Evolutionary conservation across 768 basidiomycete genomes (phyloP), one percentile per base, ranked within the genome.

Genomic region (Tubosaeta sp.): DNA sequence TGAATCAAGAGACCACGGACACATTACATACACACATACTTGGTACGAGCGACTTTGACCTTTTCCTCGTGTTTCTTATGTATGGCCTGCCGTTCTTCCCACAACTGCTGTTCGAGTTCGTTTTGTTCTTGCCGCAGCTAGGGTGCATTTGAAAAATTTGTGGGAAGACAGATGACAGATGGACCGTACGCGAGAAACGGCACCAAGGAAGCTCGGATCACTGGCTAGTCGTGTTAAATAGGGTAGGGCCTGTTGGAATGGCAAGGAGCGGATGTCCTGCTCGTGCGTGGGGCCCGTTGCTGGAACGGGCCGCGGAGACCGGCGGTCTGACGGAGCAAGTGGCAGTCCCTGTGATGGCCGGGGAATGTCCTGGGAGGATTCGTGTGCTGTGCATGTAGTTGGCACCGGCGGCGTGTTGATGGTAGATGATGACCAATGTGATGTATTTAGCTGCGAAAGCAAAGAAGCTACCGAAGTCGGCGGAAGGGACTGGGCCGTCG

Each of bases 61-160:
- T 83, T 90, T 41, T 85, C 82, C 56, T 87, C 81, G 54, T 89
- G 84, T 59, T 82, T 83, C 54, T 69, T 71, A 49, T 80, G 76
- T 52, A 93, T 81, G 6, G 72, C 73, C 31, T 73, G 71, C 49
- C 91, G 76, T 58, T 88, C 88, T 52, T 80, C 75, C 82, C 81
- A 90, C 33, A 91, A 67, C 52, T 76, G 76, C 54, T 71, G 76
- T 66, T 93, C 91, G 32, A 91, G 72, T 22, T 74, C 72, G 50
- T 82, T 74, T 70, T 93, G 91, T 45, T 88, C 85, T 48, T 78
- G 68, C 67, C 82, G 86, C 61, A 93, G 72, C 90, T 90, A 61
- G 17, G 29, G 46, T 48, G 47, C 35, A 25, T 25, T 43, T 54
- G 34, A 61, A 48, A 54, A 31, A 57, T 14, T 10, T 13, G 50